Evolutionary conservation across 192 early-diverging fungal genomes (phyloP).

Genomic region (Coemansia sp.): DNA sequence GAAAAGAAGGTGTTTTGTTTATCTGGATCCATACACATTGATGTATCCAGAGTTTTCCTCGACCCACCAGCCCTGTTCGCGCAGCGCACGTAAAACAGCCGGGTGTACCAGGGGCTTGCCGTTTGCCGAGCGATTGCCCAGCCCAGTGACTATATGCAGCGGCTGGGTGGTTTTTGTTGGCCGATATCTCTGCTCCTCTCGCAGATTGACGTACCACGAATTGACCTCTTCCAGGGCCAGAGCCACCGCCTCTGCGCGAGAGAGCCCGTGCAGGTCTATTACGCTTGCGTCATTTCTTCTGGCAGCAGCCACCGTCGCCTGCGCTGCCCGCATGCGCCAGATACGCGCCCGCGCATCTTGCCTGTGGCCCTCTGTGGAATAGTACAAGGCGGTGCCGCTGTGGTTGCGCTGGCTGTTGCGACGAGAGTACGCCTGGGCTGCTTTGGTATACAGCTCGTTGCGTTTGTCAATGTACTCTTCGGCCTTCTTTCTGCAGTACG

Average conservation of each 20-base stretch:
- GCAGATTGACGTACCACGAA: slow-evolving; percentile 56
- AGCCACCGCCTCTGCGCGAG: slow-evolving; percentile 60
- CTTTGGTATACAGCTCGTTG: slow-evolving; percentile 51
- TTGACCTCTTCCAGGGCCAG: slow-evolving; percentile 61
- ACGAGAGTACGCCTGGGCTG: slow-evolving; percentile 27
- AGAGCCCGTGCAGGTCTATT: slow-evolving; percentile 71
- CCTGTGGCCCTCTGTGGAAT: slow-evolving; percentile 44
- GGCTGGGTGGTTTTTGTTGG: slow-evolving; percentile 18
- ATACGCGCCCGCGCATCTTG: slow-evolving; percentile 35
- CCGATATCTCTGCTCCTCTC: slow-evolving; percentile 10
- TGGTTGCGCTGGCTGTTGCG: slow-evolving; percentile 18
- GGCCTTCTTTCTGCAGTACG: slow-evolving; percentile 32
- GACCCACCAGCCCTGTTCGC: slow-evolving; percentile 59
- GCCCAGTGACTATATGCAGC: slow-evolving; percentile 66
- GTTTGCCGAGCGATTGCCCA: slow-evolving; percentile 65
- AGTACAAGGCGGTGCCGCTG: slow-evolving; percentile 43
- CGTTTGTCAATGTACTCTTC: slow-evolving; percentile 19
- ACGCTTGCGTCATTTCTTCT: slow-evolving; percentile 56
- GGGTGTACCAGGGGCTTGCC: slow-evolving; percentile 60
- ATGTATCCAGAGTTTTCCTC: slow-evolving; percentile 59
- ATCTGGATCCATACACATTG: slow-evolving; percentile 24
- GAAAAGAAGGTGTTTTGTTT: neutral
- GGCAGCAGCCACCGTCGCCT: slow-evolving; percentile 40
- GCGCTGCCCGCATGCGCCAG: slow-evolving; percentile 53
- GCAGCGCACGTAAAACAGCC: slow-evolving; percentile 50